These are phyloP conservation scores for Xylaria digitata DNA, from an alignment of 2,329 filamentous ascomycete species.

Conservation along the genomic window DNA sequence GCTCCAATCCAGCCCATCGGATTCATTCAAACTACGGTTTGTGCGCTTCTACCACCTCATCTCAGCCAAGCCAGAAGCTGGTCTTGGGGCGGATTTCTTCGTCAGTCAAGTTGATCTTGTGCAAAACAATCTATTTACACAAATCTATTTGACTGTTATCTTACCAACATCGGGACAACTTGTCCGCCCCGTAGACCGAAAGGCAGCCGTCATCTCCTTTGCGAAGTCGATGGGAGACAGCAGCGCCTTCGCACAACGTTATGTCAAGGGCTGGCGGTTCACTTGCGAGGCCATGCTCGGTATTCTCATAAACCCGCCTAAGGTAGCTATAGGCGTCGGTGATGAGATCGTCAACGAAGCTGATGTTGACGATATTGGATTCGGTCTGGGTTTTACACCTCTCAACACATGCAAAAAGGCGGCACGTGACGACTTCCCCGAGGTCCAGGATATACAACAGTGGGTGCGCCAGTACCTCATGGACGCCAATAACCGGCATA, in stretches of 20 bases:
- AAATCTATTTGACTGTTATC: slow-evolving; percentile 87
- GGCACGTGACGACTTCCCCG: slow-evolving; percentile 83
- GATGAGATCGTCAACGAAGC: slow-evolving; percentile 85
- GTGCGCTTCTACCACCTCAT: slow-evolving; percentile 95
- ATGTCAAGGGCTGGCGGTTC: slow-evolving; percentile 89
- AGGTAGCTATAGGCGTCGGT: slow-evolving; percentile 70
- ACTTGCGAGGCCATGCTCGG: slow-evolving; percentile 91
- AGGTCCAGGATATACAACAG: slow-evolving; percentile 81
- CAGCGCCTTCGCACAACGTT: slow-evolving; percentile 81
- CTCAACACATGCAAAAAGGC: slow-evolving; percentile 88
- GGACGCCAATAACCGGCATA: slow-evolving; percentile 78
- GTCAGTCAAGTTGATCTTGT: slow-evolving; percentile 85
- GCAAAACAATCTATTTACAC: slow-evolving; percentile 82
- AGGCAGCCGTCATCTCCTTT: slow-evolving; percentile 91
- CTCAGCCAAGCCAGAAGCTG: slow-evolving; percentile 79
- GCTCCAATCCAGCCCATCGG: slow-evolving; percentile 74
- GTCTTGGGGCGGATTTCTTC: slow-evolving; percentile 93
- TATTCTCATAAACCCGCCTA: slow-evolving; percentile 86
- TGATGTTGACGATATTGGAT: slow-evolving; percentile 93
- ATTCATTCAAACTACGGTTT: slow-evolving; percentile 87
- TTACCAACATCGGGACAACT: slow-evolving; percentile 91
- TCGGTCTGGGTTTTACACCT: slow-evolving; percentile 93
- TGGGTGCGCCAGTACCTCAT: slow-evolving; percentile 87
- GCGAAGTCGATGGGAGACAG: slow-evolving; percentile 93
- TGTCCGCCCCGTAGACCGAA: slow-evolving; percentile 87